Evolutionary conservation across 164 flowering plant genomes (phyloP).

Genomic region (Magnolia changhungtana): DNA sequence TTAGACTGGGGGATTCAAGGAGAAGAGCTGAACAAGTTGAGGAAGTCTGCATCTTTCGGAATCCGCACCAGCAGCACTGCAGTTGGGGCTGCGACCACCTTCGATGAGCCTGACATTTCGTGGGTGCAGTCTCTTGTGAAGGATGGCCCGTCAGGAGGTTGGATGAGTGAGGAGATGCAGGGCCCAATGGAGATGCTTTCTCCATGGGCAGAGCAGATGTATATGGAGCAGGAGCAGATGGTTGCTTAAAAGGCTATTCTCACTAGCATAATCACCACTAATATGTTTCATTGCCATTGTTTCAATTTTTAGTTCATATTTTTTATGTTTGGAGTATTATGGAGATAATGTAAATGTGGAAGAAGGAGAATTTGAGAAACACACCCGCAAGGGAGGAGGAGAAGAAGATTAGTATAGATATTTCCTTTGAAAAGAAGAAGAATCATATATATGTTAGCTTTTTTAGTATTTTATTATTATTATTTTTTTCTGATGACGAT

Average conservation of each 20-base stretch:
- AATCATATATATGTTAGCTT: background rate
- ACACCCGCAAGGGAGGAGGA: background rate
- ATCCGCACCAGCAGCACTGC: conserved; percentile 27
- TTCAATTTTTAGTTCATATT: conserved; percentile 5
- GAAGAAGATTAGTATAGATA: background rate
- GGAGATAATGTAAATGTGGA: background rate
- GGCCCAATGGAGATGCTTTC: conserved; percentile 33
- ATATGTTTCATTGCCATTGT: background rate
- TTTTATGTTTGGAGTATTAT: background rate
- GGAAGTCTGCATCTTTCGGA: conserved; percentile 79
- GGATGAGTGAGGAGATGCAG: conserved; percentile 4
- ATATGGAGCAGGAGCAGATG: conserved; percentile 89
- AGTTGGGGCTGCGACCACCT: conserved; percentile 6
- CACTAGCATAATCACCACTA: background rate
- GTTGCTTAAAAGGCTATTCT: conserved; percentile 48
- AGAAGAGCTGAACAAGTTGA: conserved; percentile 69
- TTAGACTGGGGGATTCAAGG: conserved; percentile 86
- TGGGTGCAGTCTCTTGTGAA: conserved; percentile 63
- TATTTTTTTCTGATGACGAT: background rate
- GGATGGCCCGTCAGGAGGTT: conserved; percentile 2
- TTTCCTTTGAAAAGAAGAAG: background rate
- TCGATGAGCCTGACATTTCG: conserved; percentile 76
- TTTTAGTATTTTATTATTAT: no score
- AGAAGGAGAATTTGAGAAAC: background rate
- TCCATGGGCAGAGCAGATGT: conserved; percentile 76